Evolutionary conservation across 164 flowering plant species (phyloP), one percentile per base, ranked within the genome.

Genomic region (Stephania japonica): DNA sequence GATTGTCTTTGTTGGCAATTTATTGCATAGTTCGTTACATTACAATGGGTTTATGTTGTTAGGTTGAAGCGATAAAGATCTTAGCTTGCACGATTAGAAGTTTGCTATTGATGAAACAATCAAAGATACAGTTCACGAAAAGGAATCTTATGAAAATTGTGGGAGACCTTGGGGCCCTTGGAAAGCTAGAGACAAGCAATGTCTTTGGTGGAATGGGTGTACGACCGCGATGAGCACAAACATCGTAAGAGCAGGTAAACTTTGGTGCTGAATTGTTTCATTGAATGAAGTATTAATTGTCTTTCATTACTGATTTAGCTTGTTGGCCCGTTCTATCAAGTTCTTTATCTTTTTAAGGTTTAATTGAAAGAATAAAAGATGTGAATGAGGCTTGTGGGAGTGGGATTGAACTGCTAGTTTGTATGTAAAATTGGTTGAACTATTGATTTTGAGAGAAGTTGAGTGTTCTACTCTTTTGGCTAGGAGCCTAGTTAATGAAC

Each of bases 181-280:
- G 90, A 26, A 73, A n/a, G 80, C 42, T 95, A 97, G 98, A 87
- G 72, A 73, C 88, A 88, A 66, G 97, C 97, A 0, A n/a, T 86
- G 65, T 85, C 91, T 68, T 87, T 92, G 71, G 94, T 95, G 56
- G 89, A 90, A 69, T 95, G 98, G 98, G 88, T 87, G 6, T 95
- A 90, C 78, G 72, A 49, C 19, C 72, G 72, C 23, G 87, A 86
- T 65, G 87, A 85, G 12, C 86, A 68, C 42, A 88, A 69, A 67
- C 79, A 80, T 65, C 80, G 67, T 47, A 89, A 86, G 81, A 91
- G 99, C 96, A 92, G 96, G 99, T 93, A 74, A 68, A 38, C 43
- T 68, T 50, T 73, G 65, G 11, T 6, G 21, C 14, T 50, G n/a
- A 50, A 50, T 6, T 9, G 56, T 6, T 18, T 50, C 12, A 50